Base-by-base conservation (phyloP, 202 grass and related monocot species). In the Thinopyrum obtusiflorum region DNA sequence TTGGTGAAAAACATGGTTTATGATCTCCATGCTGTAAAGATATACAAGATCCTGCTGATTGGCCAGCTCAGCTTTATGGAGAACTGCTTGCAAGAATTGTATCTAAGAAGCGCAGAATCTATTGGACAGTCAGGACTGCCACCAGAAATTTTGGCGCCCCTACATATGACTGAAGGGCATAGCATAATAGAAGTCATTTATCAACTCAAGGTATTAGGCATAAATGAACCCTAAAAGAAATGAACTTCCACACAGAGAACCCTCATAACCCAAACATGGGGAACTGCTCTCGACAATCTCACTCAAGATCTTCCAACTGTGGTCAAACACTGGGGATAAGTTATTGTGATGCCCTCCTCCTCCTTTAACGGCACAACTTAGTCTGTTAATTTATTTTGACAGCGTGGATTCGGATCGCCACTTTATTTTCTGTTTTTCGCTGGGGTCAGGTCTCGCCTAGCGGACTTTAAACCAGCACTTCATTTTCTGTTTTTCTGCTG, bases 81-180 rank as follows among this genome's bases (percentile, higher is more conserved):
- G 57, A 75, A 83, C 74, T 75, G 57, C 25, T 64, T 74, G 11
- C 25, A 83, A 75, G 18, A 23, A 31, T 36, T 73, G 17, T 68
- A 44, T 23, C 40, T 53, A 57, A 35, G 29, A 68, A 36, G 17
- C 25, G 61, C n/a, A 25, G 32, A 71, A 28, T 14, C 33, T 61
- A 29, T 42, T 73, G 62, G 12, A 44, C n/a, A 14, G 25, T 46
- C 12, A 35, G 20, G 12, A 7, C 40, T 75, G 57, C 47, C 68
- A 75, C 70, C 27, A 44, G 18, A n/a, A 32, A 64, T 76, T 64
- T 21, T 4, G 25, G 4, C 2, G 11, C 25, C 25, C n/a, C 60
- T 23, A 32, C 23, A 7, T 28, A 62, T 4, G 9, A 28, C 53
- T 74, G 25, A 74, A 61, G 24, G 47, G 42, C 44, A 15, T 61